Base-by-base conservation (phyloP, 108 stramenopile species). In the Nitzschia inconspicua region DNA sequence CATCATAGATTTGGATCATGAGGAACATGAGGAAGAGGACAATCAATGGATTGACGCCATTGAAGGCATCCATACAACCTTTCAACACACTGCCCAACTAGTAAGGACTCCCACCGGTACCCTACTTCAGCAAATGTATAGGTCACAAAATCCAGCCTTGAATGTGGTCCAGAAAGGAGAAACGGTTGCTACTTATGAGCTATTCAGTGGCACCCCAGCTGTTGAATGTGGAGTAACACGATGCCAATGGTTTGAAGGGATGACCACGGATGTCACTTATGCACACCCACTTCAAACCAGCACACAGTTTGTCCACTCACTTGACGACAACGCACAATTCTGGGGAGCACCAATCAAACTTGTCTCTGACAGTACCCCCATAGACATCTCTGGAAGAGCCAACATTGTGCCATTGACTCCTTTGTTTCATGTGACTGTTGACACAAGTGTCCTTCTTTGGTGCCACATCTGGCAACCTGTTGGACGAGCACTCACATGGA, bases 391-490 rank as follows among this genome's bases (percentile, higher is more conserved):
- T 31, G 48, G 43, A 5, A 9, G 23, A 22, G 69, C 63, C 1
- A 23, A 27, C 3, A 42, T 50, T 35, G 13, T 28, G 20, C 56
- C 57, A 6, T 65, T 65, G 2, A 16, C 51, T 1, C 9, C 49
- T 28, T 18, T 4, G 1, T 24, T 44, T 23, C 63, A 63, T 0
- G 5, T 8, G 10, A 69, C 57, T 9, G 59, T 40, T 16, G 75
- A 76, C 47, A 59, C 70, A 8, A 59, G 47, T 30, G 31, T 26
- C 4, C 20, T 60, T 3, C 41, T 63, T 9, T 22, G 18, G 1
- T 66, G 52, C 29, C 19, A 36, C 14, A 66, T 44, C 27, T 73
- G 50, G 57, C 51, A 73, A 40, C 49, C 23, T 52, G 72, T 71
- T 20, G 75, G 75, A 19, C 51, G 71, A 36, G 24, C 22, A 10